Evolutionary conservation across 2,329 filamentous ascomycete species (phyloP).

Genomic region (Colletotrichum sp.): DNA sequence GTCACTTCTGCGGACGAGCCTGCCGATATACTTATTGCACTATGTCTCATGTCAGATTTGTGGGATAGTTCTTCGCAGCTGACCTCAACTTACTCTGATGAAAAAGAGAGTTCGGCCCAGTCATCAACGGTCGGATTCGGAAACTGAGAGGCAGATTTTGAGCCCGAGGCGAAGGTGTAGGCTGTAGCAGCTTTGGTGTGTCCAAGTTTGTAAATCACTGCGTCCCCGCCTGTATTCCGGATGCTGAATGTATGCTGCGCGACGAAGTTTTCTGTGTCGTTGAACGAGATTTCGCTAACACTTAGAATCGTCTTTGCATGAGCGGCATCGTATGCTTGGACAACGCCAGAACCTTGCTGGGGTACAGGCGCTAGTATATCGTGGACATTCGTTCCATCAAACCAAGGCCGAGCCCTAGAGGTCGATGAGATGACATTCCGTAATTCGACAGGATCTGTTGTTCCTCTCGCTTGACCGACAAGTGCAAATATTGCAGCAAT

Average conservation of each 20-base stretch:
- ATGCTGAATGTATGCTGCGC: constrained; percentile 38
- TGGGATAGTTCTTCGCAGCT: not conserved
- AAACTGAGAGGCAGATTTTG: constrained; percentile 7
- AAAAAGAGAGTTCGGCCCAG: constrained; percentile 22
- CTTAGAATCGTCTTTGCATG: constrained; percentile 41
- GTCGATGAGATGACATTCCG: constrained; percentile 31
- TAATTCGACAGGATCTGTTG: constrained; percentile 25
- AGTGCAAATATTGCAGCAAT: constrained; percentile 43
- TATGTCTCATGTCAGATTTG: not conserved
- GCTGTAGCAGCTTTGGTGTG: constrained; percentile 39
- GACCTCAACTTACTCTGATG: not conserved
- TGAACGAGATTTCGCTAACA: constrained; percentile 45
- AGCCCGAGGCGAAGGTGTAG: constrained; percentile 34
- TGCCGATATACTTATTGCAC: constrained; percentile 29
- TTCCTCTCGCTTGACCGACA: constrained; percentile 31
- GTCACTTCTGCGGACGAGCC: constrained; percentile 27
- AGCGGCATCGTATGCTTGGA: constrained; percentile 45
- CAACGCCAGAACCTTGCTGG: constrained; percentile 46
- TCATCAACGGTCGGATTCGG: constrained; percentile 22
- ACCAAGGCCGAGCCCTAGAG: constrained; percentile 31
- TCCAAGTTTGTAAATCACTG: constrained; percentile 40
- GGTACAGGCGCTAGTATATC: constrained; percentile 35
- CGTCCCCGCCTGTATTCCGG: constrained; percentile 39
- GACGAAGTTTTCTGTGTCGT: constrained; percentile 47
- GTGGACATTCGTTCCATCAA: constrained; percentile 26